Evolutionary conservation across 2,329 filamentous ascomycete species (phyloP).

Genomic region (Alternaria brassicae): DNA sequence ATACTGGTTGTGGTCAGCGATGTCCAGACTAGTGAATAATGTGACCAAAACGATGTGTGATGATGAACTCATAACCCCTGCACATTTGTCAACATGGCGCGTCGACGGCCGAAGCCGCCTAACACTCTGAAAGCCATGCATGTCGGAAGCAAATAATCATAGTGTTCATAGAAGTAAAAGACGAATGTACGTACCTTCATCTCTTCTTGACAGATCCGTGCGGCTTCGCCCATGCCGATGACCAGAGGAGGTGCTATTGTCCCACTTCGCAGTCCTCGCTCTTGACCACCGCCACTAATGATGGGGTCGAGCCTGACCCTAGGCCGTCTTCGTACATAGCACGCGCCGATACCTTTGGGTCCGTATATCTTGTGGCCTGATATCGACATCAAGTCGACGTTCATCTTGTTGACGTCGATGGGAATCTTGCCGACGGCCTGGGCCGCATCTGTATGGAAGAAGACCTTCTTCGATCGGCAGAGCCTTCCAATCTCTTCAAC

Average conservation of each 20-base stretch:
- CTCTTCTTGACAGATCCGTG: slow-evolving; percentile 87
- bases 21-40: not conserved
- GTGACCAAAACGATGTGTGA: not conserved
- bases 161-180: slow-evolving; percentile 32
- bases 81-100: slow-evolving; percentile 62
- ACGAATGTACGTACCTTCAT: slow-evolving; percentile 74
- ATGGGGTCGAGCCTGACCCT: slow-evolving; percentile 94
- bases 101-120: slow-evolving; percentile 39
- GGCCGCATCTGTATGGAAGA: slow-evolving; percentile 96
- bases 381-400: slow-evolving; percentile 98
- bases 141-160: slow-evolving; percentile 86
- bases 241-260: slow-evolving; percentile 88
- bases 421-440: slow-evolving; percentile 99
- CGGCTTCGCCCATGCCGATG: slow-evolving; percentile 95
- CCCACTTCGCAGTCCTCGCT: slow-evolving; percentile 91
- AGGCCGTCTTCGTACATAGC: slow-evolving; percentile 90
- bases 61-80: slow-evolving; percentile 67
- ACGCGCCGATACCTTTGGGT: slow-evolving; percentile 95
- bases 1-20: slow-evolving; percentile 67
- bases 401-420: slow-evolving; percentile 95
- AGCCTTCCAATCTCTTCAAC: slow-evolving; percentile 91
- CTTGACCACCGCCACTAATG: slow-evolving; percentile 95
- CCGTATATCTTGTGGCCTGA: slow-evolving; percentile 99
- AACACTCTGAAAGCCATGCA: slow-evolving; percentile 86
- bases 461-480: slow-evolving; percentile 89